These are phyloP conservation scores for Termitomyces sp. DNA, from an alignment of 768 basidiomycete genomes.

Conservation along the genomic window DNA sequence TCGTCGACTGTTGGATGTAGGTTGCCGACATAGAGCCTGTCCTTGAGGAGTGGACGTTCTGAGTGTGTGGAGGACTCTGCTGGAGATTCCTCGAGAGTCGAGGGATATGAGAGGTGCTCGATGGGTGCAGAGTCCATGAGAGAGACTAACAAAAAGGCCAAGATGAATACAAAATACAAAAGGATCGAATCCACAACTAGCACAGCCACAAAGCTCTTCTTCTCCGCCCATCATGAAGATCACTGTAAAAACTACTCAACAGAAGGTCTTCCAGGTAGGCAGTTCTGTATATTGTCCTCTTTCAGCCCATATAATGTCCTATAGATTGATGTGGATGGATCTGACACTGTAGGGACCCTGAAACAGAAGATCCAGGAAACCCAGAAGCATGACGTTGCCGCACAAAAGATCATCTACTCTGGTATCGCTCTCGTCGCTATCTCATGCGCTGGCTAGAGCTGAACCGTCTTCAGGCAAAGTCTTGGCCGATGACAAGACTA, in stretches of 20 bases:
- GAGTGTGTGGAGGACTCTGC: conserved; percentile 18
- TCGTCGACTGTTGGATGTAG: conserved; percentile 85
- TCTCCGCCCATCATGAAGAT: conserved; percentile 67
- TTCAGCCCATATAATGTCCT: background rate
- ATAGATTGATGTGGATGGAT: conserved; percentile 74
- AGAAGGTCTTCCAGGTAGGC: conserved; percentile 80
- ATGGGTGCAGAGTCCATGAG: conserved; percentile 5
- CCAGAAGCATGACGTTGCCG: conserved; percentile 70
- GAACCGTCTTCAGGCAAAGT: conserved; percentile 69
- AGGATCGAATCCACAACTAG: background rate
- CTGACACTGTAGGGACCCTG: conserved; percentile 71
- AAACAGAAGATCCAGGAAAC: conserved; percentile 80
- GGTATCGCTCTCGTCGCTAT: conserved; percentile 44
- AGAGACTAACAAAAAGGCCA: background rate
- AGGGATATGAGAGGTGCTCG: conserved; percentile 23
- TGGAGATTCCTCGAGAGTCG: conserved; percentile 6
- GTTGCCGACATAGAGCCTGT: conserved; percentile 89
- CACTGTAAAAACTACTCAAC: conserved; percentile 92
- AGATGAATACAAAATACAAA: background rate
- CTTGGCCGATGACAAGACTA: conserved; percentile 80
- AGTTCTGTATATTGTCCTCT: conserved; percentile 10
- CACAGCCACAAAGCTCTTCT: conserved; percentile 10
- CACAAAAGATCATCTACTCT: conserved; percentile 94
- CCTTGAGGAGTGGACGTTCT: conserved; percentile 45
- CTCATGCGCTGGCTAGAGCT: background rate